These are phyloP conservation scores for Cytospora piceae DNA, from an alignment of 2,329 filamentous ascomycete species.

Conservation along the genomic window DNA sequence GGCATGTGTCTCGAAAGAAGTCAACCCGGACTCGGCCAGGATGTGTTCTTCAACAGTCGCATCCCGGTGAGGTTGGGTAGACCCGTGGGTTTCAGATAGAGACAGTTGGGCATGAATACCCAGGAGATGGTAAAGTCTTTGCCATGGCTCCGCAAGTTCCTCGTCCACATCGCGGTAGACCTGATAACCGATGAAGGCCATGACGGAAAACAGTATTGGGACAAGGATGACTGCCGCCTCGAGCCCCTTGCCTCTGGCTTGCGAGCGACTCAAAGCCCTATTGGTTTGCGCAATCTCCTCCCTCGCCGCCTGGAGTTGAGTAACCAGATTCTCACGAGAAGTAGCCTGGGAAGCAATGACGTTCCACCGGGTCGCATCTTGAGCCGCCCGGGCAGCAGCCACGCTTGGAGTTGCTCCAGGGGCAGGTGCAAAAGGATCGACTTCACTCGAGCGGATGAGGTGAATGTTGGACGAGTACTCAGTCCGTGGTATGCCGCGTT, in stretches of 20 bases:
- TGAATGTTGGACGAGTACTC: constrained; percentile 25
- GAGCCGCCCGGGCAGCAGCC: constrained; percentile 6
- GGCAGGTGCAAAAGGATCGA: constrained; percentile 25
- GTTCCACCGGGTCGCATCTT: neutral
- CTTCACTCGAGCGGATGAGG: constrained; percentile 29
- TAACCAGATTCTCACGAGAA: neutral
- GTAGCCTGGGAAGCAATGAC: neutral
- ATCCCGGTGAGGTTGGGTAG: constrained; percentile 8
- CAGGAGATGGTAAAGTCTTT: neutral
- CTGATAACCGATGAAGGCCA: neutral
- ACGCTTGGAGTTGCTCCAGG: constrained; percentile 18
- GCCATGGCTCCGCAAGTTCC: neutral
- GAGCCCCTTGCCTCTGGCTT: neutral
- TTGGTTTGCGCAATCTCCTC: neutral
- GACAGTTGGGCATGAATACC: neutral
- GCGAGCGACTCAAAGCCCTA: neutral
- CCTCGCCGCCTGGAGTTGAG: neutral
- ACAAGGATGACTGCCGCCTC: too few relatives aligned
- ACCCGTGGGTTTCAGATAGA: neutral
- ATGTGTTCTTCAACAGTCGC: constrained; percentile 8
- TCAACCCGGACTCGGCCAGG: constrained; percentile 2
- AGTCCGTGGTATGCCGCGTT: constrained; percentile 26
- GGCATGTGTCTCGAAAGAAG: neutral
- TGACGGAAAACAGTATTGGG: neutral
- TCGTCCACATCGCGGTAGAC: neutral